Evolutionary conservation across 129 eudicot genomes (phyloP), one percentile per base, ranked within the genome.

Genomic region (Gnaphalium uliginosum): DNA sequence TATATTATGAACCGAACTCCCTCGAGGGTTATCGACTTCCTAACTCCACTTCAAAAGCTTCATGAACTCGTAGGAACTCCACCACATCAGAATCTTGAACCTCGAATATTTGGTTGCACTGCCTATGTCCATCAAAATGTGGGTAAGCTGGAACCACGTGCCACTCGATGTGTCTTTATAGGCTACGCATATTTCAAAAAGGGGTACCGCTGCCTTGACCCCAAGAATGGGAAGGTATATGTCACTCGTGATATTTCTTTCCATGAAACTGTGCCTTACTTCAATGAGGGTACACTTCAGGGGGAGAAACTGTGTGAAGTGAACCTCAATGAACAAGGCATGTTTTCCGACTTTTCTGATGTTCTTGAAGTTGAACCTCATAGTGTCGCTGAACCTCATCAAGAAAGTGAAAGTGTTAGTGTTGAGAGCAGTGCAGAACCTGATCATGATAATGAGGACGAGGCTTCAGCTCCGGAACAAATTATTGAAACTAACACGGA

Each of bases 41-140:
- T 24, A 46, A 78, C n/a, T 37, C 82, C 82, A 2, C 27, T 61
- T 29, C 77, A 78, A 63, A 78, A 71, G 19, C 32, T 78, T 17
- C 23, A 62, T 7, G 73, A 74, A 4, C 53, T 35, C 6, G 27
- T 68, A 2, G 48, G 37, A 35, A 13, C 24, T 15, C 75, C 76
- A 23, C 32, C 26, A 39, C 1, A n/a, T 10, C 33, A 41, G 1
- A 22, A 48, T 13, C 81, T 78, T 60, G 82, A 79, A 21, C 78
- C 78, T 10, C 41, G 73, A 26, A 50, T 71, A 8, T 79, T 71
- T 63, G 78, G 73, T 1, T 79, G 82, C 33, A 63, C 66, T 1
- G 23, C 53, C 17, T 70, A 59, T 71, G 72, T 71, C 2, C 82
- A 79, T 14, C n/a, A 14, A 48, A 15, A 48, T 0, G 1, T 14